phyloP scores from a whole-genome alignment of 257 asterid species.

The Solanum piurae region DNA sequence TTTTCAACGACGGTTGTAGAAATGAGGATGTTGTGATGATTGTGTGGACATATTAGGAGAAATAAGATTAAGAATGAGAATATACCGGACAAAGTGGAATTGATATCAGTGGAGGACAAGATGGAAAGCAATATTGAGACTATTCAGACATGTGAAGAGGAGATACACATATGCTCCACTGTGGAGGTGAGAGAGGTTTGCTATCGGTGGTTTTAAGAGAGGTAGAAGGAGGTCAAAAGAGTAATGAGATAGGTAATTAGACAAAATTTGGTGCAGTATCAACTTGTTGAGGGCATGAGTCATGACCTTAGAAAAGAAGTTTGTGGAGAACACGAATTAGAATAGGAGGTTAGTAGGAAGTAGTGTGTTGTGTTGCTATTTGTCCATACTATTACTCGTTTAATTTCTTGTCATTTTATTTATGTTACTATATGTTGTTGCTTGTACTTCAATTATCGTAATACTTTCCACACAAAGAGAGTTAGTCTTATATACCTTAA shows the following conservation, averaged over 20 bases:
- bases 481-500: too few species aligned
- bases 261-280: too few species aligned
- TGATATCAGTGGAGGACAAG: not conserved
- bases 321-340: not conserved
- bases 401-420: too few species aligned
- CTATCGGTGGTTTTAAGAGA: rapidly evolving
- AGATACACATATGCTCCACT: not conserved
- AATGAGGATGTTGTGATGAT: not conserved
- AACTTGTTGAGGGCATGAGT: rapidly evolving
- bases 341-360: not conserved
- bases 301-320: not conserved
- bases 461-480: not conserved
- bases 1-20: rapidly evolving
- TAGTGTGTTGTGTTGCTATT: too few species aligned
- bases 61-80: not conserved
- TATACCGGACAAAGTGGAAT: not conserved
- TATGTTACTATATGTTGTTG: too few species aligned
- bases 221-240: rapidly evolving
- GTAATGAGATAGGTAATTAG: not conserved
- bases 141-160: too few species aligned
- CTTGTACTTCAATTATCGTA: not conserved
- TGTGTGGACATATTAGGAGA: not conserved
- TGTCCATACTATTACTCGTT: not conserved
- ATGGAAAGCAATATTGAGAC: not conserved
- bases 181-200: not conserved